Conservation (phyloP, 495 filamentous ascomycete genomes). For the Geoglossum glabrum region DNA sequence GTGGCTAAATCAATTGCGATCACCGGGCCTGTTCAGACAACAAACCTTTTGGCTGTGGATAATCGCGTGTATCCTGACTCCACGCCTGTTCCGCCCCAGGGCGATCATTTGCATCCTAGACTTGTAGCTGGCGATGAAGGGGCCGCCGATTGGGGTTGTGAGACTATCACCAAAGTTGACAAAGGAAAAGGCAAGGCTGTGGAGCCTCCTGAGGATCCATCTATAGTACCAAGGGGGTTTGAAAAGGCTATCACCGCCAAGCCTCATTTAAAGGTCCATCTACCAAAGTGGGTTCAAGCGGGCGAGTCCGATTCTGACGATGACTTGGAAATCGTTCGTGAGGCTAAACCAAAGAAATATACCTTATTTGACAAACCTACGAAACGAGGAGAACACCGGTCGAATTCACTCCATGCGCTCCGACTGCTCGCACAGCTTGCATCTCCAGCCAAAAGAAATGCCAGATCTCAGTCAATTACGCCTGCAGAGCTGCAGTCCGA, state of each 20-base stretch:
- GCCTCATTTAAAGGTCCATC: conserved; percentile 3
- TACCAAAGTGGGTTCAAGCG: neutral
- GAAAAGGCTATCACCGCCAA: conserved; percentile 11
- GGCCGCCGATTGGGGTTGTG: neutral
- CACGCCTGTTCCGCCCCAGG: neutral
- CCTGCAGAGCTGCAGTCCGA: conserved; percentile 44
- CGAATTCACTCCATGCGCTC: conserved; percentile 42
- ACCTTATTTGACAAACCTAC: conserved; percentile 52
- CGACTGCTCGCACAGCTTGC: conserved; percentile 56
- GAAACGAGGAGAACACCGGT: conserved; percentile 33
- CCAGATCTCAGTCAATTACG: conserved; percentile 34
- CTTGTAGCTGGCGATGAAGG: conserved; percentile 4
- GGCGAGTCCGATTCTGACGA: conserved; percentile 36
- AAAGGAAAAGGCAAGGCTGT: conserved; percentile 18
- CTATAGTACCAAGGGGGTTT: conserved; percentile 11
- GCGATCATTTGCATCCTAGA: neutral
- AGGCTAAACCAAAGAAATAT: conserved; percentile 19
- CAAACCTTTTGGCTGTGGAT: neutral
- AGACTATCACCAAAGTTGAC: neutral
- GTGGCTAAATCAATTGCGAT: neutral
- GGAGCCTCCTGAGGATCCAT: conserved; percentile 19
- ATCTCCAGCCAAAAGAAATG: conserved; percentile 33
- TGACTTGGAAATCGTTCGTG: conserved; percentile 26
- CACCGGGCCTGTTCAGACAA: neutral
- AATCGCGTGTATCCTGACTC: neutral